Evolutionary conservation across 805 yeast genomes (phyloP), one percentile per base, ranked within the genome.

Genomic region (Metschnikowia noctiluminum): DNA sequence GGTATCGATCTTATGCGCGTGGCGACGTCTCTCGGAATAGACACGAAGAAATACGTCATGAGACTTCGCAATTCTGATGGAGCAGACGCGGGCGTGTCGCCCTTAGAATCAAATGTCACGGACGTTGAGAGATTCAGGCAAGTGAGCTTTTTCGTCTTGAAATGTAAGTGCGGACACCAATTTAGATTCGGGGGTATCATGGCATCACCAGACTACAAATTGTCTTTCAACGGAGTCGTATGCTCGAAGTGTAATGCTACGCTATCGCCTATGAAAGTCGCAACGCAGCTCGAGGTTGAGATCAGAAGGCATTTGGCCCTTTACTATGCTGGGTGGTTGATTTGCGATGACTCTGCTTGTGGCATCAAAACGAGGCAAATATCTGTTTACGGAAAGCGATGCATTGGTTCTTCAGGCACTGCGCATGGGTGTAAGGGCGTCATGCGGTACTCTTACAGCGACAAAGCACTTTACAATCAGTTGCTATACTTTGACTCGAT

Each of bases 301-400:
- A 78, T 92, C 27, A 75, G 97, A 48, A 66, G 73, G 6, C 87
- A 83, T 54, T 82, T 92, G 43, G 76, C 90, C 0, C 62, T 75
- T 31, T 94, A 91, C 65, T 94, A 94, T 64, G 83, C 87, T n/a
- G 92, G 91, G 5, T 82, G 94, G 89, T 70, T 90, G 40, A 69
- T 66, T 0, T 94, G 99, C 70, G 95, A 87, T 64, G 97, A 94
- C 59, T 63, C 82, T 6, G 78, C 94, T 1, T 92, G 98, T 69
- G 88, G 87, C 1, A 73, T 80, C 45, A 75, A 76, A 13, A 91
- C 97, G 0, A 77, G 96, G 53, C 96, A 91, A 62, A 78, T 94
- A 26, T 82, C 91, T 16, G 97, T 91, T 4, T 89, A 88, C 61
- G 98, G 98, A 45, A 81, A 84, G 57, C 78, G 92, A 56, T 90